phyloP scores from a whole-genome alignment of 441 rosid species.

The Mallotus japonicus region DNA sequence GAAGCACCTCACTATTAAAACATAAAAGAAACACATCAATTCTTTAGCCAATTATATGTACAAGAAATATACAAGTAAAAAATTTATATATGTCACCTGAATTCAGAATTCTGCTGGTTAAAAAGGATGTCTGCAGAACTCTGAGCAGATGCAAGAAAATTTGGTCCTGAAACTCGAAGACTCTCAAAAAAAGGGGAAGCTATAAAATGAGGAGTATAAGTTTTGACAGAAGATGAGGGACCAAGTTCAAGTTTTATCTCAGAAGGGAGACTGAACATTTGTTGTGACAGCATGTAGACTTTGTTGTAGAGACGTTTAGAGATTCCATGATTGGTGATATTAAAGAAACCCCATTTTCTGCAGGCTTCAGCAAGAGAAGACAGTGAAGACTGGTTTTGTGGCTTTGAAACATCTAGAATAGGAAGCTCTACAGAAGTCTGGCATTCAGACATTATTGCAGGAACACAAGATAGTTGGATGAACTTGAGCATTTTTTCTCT shows the following conservation, averaged over 20 bases:
- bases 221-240: constrained; percentile 39
- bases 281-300: constrained; percentile 32
- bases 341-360: constrained; percentile 50
- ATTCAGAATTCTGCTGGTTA: constrained; percentile 29
- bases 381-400: constrained; percentile 23
- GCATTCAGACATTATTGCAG: constrained; percentile 25
- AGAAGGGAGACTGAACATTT: constrained; percentile 42
- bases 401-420: constrained; percentile 40
- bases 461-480: not conserved
- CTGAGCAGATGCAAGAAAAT: constrained; percentile 47
- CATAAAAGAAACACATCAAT: not conserved
- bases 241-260: constrained; percentile 47
- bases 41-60: not conserved
- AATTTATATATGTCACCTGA: constrained; percentile 30
- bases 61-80: not conserved
- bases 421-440: constrained; percentile 37
- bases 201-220: constrained; percentile 49
- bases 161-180: constrained; percentile 45
- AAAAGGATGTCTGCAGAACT: constrained; percentile 35
- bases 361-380: constrained; percentile 38
- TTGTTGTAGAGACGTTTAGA: constrained; percentile 34
- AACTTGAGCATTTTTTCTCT: not conserved
- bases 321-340: constrained; percentile 45
- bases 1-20: constrained; percentile 31
- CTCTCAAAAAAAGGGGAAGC: constrained; percentile 62